Percentiles rank a stretch among this genome's conserved stretches.
These are phyloP conservation scores for Viola pubescens DNA, from an alignment of 441 rosid genomes.

Conservation along the genomic window DNA sequence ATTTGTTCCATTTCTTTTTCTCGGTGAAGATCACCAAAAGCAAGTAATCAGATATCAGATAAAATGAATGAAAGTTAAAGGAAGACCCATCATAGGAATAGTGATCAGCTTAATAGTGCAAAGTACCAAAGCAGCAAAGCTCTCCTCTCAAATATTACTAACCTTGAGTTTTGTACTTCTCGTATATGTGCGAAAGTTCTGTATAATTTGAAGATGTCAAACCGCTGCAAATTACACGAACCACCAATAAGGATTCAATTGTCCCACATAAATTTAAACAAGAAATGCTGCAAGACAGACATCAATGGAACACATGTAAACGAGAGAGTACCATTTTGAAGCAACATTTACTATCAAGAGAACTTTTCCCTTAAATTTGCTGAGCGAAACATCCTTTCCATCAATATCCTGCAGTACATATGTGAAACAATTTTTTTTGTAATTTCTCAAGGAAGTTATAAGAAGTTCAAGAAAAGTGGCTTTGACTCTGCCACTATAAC, in stretches of 20 bases:
- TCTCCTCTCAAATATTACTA: neutral
- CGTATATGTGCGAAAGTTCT: conserved; percentile 70
- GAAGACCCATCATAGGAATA: neutral
- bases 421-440: neutral
- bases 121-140: neutral
- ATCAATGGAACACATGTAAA: conserved; percentile 1
- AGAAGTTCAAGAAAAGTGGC: neutral
- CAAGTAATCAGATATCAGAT: conserved; percentile 2
- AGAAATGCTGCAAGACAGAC: neutral
- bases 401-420: conserved; percentile 64
- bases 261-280: neutral
- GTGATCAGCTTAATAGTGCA: conserved; percentile 5
- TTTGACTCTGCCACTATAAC: neutral
- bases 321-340: conserved; percentile 57
- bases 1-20: too few relatives aligned
- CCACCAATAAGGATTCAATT: neutral
- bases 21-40: neutral
- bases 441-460: neutral
- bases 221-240: conserved; percentile 48
- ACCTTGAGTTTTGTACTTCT: conserved; percentile 77
- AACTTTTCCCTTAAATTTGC: conserved; percentile 73
- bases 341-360: conserved; percentile 87
- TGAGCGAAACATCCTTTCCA: conserved; percentile 62
- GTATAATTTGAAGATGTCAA: conserved; percentile 79
- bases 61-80: neutral